Percentiles rank a stretch among this genome's conserved stretches.
Conservation (phyloP, 108 stramenopile genomes). For the Nitzschia sp. region DNA sequence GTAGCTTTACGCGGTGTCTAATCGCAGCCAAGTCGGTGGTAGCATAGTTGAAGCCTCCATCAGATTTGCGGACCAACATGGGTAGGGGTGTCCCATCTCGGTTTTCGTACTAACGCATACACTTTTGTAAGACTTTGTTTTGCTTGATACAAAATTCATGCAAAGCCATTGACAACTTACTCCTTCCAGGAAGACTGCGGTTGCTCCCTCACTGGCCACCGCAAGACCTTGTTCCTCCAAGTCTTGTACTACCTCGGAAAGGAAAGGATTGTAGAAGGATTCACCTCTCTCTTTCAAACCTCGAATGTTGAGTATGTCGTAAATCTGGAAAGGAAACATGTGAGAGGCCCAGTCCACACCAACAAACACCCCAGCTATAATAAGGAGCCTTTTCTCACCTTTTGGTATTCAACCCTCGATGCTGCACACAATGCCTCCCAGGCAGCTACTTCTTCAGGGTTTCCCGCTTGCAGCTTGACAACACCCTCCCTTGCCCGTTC, state of each 20-base stretch:
- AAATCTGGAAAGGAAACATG: constrained; percentile 44
- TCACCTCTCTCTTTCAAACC: constrained; percentile 88
- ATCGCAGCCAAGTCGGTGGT: constrained; percentile 98
- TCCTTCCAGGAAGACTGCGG: constrained; percentile 82
- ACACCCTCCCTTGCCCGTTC: constrained; percentile 85
- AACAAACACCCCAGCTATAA: background rate
- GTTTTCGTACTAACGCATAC: constrained; percentile 48
- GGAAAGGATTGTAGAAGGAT: constrained; percentile 95
- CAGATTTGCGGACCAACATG: constrained; percentile 92
- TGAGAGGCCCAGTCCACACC: background rate
- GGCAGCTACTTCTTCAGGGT: constrained; percentile 81
- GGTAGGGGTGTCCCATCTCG: constrained; percentile 84
- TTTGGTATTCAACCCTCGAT: constrained; percentile 79
- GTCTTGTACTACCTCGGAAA: constrained; percentile 80
- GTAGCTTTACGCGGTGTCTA: constrained; percentile 76
- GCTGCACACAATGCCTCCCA: constrained; percentile 90
- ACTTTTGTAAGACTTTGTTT: background rate
- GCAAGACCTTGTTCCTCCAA: constrained; percentile 73
- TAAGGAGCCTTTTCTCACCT: constrained; percentile 24
- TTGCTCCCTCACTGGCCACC: constrained; percentile 85
- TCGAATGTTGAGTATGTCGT: constrained; percentile 69
- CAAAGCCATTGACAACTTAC: constrained; percentile 52
- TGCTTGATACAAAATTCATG: background rate
- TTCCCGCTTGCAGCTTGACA: constrained; percentile 94
- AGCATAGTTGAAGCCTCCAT: constrained; percentile 98